These are phyloP conservation scores for Panus rudis DNA, from an alignment of 768 basidiomycete species.

Conservation along the genomic window DNA sequence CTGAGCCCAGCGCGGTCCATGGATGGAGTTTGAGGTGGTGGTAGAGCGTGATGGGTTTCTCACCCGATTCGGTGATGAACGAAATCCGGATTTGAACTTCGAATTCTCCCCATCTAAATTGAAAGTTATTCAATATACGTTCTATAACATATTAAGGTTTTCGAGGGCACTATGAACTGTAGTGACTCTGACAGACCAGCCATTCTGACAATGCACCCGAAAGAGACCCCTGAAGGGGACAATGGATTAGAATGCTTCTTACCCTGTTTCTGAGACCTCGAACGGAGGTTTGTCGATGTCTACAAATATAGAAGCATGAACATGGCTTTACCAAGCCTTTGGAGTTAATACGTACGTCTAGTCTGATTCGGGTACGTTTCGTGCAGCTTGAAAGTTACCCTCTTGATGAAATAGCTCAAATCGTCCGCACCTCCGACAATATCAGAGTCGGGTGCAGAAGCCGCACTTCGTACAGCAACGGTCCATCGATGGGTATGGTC, in stretches of 20 bases:
- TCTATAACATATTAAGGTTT: no score
- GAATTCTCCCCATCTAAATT: slow-evolving; percentile 97
- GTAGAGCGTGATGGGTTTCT: slow-evolving; percentile 81
- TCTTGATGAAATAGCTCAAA: slow-evolving; percentile 84
- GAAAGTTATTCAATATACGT: no score
- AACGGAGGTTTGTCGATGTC: slow-evolving; percentile 92
- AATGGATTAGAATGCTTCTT: slow-evolving; percentile 12
- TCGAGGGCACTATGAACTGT: no score
- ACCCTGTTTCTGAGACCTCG: slow-evolving; percentile 95
- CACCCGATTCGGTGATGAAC: slow-evolving; percentile 83
- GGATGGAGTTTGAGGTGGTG: slow-evolving; percentile 96
- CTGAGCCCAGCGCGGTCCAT: slow-evolving; percentile 59
- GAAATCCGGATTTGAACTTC: slow-evolving; percentile 89
- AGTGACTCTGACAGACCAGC: no score
- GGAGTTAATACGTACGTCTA: slow-evolving; percentile 53
- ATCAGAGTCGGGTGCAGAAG: slow-evolving; percentile 64
- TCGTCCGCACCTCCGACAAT: slow-evolving; percentile 89
- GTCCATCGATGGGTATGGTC: slow-evolving; percentile 98
- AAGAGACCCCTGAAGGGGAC: background rate
- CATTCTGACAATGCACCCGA: no score
- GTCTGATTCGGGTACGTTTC: slow-evolving; percentile 92
- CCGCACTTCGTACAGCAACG: slow-evolving; percentile 85
- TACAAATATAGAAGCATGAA: slow-evolving; percentile 22
- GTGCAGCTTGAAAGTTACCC: slow-evolving; percentile 95
- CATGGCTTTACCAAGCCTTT: background rate